Evolutionary conservation across 805 yeast genomes (phyloP).

Genomic region (Saccharomycopsis sp.): DNA sequence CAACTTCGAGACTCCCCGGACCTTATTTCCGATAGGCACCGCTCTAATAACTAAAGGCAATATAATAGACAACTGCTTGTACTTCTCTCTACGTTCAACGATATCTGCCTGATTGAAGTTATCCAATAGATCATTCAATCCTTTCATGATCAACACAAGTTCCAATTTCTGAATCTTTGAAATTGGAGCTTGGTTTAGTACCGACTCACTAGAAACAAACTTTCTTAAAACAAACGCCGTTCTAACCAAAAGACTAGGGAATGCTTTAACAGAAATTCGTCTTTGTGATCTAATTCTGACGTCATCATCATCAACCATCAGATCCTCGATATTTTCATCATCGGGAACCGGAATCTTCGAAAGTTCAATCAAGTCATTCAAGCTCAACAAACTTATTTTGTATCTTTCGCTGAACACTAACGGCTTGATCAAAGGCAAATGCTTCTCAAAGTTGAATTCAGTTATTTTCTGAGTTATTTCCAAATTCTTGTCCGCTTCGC

Average conservation of each 20-base stretch:
- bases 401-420: conserved; percentile 38
- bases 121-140: conserved; percentile 31
- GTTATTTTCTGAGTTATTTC: conserved; percentile 35
- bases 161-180: conserved; percentile 62
- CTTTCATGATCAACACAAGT: conserved; percentile 40
- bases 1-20: conserved; percentile 10
- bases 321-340: neutral
- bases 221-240: conserved; percentile 55
- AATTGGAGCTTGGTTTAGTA: conserved; percentile 58
- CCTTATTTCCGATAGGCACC: conserved; percentile 7
- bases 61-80: conserved; percentile 6
- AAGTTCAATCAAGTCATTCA: conserved; percentile 44
- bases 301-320: neutral
- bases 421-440: conserved; percentile 60
- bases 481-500: conserved; percentile 25
- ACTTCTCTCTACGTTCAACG: neutral
- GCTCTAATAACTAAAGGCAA: conserved; percentile 15
- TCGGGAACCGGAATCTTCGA: conserved; percentile 25
- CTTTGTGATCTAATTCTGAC: conserved; percentile 21
- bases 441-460: conserved; percentile 38
- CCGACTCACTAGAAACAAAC: conserved; percentile 53
- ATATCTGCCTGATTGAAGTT: conserved; percentile 9
- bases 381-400: conserved; percentile 47
- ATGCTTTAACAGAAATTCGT: conserved; percentile 26
- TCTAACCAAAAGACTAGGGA: conserved; percentile 50